Evolutionary conservation across 2,329 filamentous ascomycete genomes (phyloP), one percentile per base, ranked within the genome.

Genomic region (Aspergillus sp.): DNA sequence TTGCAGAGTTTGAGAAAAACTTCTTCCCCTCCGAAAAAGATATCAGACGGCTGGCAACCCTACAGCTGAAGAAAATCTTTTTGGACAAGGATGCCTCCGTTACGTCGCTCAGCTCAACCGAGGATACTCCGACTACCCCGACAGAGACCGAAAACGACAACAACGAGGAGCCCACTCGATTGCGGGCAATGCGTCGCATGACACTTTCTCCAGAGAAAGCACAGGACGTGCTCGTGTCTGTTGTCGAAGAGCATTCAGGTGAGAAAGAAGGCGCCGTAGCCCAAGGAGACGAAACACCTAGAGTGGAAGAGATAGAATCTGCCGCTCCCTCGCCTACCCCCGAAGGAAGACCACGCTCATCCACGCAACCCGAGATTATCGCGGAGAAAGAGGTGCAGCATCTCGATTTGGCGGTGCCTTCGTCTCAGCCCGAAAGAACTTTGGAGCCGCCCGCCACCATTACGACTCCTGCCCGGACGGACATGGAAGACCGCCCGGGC

Each of bases 1-100:
- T 99, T 77, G 84, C 87, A 57, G 90, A 95, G 56, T 98, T 99
- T 60, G 96, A 99, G 73, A 86, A 88, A 49, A 90, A 96, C 67
- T 99, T 94, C 77, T 89, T 99, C 68, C 94, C 90, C 0, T 88
- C 94, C 0, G 96, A 99, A 74, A 98, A 96, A 71, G 95, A 99
- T 77, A 96, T 99, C 70, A 86, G 92, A 63, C 88, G 95, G 69
- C 81, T 99, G 61, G 96, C 95, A 12, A 92, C 94, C 59, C 84
- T 97, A 62, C 96, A 99, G 72, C 81, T 99, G 58, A 94, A 91
- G 73, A 96, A 96, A 73, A 91, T 99, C 73, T 99, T 99, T 71
- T 86, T 94, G 7, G 93, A 98, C 73, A 90, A 81, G 59, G 84
- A 92, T 67, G 91, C 93, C 63, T 92, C 91, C 2, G 89, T 90